phyloP scores from a whole-genome alignment of 352 stramenopile species.

The Globisporangium parvum region DNA sequence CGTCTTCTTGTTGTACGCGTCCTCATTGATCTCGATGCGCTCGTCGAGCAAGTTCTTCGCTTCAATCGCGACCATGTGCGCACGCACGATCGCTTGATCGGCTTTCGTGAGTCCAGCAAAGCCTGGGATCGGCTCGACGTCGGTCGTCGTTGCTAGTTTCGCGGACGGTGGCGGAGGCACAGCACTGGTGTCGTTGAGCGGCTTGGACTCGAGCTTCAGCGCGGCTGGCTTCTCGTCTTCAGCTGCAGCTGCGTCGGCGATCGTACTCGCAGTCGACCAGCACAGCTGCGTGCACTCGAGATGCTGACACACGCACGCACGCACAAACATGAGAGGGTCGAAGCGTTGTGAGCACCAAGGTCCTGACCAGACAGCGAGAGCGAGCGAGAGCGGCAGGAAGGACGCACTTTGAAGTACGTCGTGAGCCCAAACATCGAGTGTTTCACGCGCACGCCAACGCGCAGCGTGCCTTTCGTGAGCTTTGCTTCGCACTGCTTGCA shows the following conservation, averaged over 20 bases:
- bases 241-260: background rate
- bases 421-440: constrained; percentile 80
- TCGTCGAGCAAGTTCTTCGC: constrained; percentile 54
- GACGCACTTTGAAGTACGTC: constrained; percentile 74
- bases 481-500: constrained; percentile 79
- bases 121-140: constrained; percentile 39
- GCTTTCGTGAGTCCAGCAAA: constrained; percentile 27
- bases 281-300: constrained; percentile 42
- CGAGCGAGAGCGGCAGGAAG: background rate
- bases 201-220: background rate
- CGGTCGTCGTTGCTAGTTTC: constrained; percentile 10
- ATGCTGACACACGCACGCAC: constrained; percentile 18
- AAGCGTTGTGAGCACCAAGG: background rate
- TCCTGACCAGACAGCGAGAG: constrained; percentile 2
- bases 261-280: constrained; percentile 9
- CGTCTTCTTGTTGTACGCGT: constrained; percentile 67
- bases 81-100: constrained; percentile 41
- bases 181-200: constrained; percentile 2
- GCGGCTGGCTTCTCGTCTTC: background rate
- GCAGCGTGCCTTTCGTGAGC: constrained; percentile 31
- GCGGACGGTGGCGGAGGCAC: too few relatives aligned
- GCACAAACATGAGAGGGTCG: background rate
- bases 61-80: constrained; percentile 60
- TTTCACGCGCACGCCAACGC: constrained; percentile 49
- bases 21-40: constrained; percentile 50